Percentiles rank a stretch among this genome's conserved stretches.
phyloP scores from a whole-genome alignment of 2,329 filamentous ascomycete species.

The Colletotrichum tamarilloi region DNA sequence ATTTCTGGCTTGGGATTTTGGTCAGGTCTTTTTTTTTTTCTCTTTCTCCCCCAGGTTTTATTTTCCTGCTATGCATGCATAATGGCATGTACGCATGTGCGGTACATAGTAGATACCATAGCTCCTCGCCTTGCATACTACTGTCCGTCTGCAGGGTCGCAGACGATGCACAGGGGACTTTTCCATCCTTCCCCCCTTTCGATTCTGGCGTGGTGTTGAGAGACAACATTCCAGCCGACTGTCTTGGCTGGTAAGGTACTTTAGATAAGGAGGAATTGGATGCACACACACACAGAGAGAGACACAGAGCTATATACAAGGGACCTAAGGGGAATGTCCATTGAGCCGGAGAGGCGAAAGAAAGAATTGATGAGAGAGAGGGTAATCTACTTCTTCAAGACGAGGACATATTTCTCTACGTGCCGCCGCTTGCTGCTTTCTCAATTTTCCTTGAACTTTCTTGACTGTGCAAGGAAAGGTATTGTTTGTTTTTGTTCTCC shows the following conservation, averaged over 20 bases:
- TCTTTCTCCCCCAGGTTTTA: background rate
- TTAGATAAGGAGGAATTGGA: conserved; percentile 21
- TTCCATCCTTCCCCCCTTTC: background rate
- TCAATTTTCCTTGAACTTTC: background rate
- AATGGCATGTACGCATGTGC: background rate
- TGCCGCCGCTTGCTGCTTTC: background rate
- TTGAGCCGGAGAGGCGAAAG: background rate
- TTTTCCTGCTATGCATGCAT: conserved; percentile 9
- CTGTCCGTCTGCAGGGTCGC: conserved; percentile 18
- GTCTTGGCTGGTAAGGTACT: conserved; percentile 23
- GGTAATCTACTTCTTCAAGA: background rate
- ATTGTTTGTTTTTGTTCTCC: background rate
- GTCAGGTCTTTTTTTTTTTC: background rate
- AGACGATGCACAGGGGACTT: conserved; percentile 2
- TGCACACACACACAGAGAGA: background rate
- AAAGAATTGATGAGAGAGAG: conserved; percentile 6
- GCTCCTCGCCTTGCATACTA: conserved; percentile 11
- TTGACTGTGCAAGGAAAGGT: background rate
- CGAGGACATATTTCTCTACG: conserved; percentile 6
- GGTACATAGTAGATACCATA: conserved; percentile 7
- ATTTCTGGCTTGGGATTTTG: background rate
- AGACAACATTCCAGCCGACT: conserved; percentile 34
- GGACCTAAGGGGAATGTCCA: background rate
- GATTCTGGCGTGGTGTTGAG: conserved; percentile 33
- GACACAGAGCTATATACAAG: conserved; percentile 1